Evolutionary conservation across 352 stramenopile genomes (phyloP).

Genomic region (Peronospora destructor): DNA sequence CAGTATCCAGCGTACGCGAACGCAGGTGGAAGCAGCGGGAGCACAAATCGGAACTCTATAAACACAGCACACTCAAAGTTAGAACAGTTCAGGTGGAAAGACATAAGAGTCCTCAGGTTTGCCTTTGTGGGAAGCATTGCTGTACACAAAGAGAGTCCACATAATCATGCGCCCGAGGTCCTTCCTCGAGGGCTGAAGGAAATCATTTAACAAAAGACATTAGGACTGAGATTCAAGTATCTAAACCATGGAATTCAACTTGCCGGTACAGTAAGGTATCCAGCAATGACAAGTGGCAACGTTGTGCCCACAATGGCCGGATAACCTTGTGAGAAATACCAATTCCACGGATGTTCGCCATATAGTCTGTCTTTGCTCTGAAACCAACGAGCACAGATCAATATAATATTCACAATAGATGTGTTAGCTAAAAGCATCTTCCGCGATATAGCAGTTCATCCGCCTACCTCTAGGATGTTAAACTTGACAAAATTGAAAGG

Average conservation of each 20-base stretch:
- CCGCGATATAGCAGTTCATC: background rate
- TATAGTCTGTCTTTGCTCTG: conserved; percentile 80
- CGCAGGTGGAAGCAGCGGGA: conserved; percentile 62
- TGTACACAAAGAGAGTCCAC: conserved; percentile 73
- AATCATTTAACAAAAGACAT: conserved; percentile 1
- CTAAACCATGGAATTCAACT: background rate
- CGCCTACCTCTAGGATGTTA: conserved; percentile 69
- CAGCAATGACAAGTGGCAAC: conserved; percentile 40
- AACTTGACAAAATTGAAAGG: conserved; percentile 84
- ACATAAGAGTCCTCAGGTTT: background rate
- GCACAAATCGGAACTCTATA: conserved; percentile 80
- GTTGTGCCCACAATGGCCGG: conserved; percentile 60
- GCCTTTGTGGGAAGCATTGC: conserved; percentile 78
- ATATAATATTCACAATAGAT: background rate
- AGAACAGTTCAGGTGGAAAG: background rate
- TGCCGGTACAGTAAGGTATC: conserved; percentile 56
- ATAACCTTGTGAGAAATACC: conserved; percentile 81
- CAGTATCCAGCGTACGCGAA: conserved; percentile 76
- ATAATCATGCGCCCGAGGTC: conserved; percentile 58
- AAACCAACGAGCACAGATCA: background rate
- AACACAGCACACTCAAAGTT: conserved; percentile 1
- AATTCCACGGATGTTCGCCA: conserved; percentile 69
- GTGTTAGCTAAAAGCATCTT: background rate
- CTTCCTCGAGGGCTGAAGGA: conserved; percentile 43
- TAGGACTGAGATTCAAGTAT: background rate